A percentile compares a stretch with the other conserved stretches of the same genome.
Evolutionary conservation across 768 basidiomycete genomes (phyloP).

Genomic region (Dentipellis fragilis): DNA sequence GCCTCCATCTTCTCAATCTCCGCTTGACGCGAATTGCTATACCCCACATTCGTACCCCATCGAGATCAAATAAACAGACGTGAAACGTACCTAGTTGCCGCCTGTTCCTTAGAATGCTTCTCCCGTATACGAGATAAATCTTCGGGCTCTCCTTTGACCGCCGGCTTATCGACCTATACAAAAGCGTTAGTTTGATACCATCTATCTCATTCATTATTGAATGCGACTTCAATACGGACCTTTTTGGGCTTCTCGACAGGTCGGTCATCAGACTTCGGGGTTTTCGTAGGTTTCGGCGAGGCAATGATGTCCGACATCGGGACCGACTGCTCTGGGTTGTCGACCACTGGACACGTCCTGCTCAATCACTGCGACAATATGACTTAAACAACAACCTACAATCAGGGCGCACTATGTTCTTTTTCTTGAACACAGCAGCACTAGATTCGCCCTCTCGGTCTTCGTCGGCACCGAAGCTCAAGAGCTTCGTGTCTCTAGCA

Average conservation of each 20-base stretch:
- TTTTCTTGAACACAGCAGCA: slow-evolving; percentile 59
- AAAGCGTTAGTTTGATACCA: not conserved
- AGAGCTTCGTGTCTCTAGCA: slow-evolving; percentile 71
- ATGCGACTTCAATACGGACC: not conserved
- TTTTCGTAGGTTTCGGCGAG: not conserved
- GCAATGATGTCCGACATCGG: slow-evolving; percentile 5
- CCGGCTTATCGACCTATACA: not conserved
- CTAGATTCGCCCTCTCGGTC: slow-evolving; percentile 50
- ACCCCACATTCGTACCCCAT: too few relatives aligned
- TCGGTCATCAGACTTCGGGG: not conserved
- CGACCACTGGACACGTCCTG: slow-evolving; percentile 21
- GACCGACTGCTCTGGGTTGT: slow-evolving; percentile 20
- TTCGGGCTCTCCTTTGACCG: not conserved
- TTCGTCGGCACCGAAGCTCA: slow-evolving; percentile 80
- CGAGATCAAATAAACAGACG: not conserved
- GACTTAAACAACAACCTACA: slow-evolving; percentile 34
- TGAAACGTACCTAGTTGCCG: slow-evolving; percentile 34
- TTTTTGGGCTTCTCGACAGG: not conserved
- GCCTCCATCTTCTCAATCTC: slow-evolving; percentile 86
- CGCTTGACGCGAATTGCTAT: slow-evolving; percentile 53
- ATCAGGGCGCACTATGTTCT: slow-evolving; percentile 76
- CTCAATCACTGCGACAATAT: not conserved
- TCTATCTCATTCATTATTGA: too few relatives aligned
- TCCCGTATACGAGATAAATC: slow-evolving; percentile 70
- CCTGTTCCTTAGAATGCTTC: slow-evolving; percentile 55